These are phyloP conservation scores for Metschnikowia arizonensis DNA, from an alignment of 805 yeast genomes.

Conservation along the genomic window DNA sequence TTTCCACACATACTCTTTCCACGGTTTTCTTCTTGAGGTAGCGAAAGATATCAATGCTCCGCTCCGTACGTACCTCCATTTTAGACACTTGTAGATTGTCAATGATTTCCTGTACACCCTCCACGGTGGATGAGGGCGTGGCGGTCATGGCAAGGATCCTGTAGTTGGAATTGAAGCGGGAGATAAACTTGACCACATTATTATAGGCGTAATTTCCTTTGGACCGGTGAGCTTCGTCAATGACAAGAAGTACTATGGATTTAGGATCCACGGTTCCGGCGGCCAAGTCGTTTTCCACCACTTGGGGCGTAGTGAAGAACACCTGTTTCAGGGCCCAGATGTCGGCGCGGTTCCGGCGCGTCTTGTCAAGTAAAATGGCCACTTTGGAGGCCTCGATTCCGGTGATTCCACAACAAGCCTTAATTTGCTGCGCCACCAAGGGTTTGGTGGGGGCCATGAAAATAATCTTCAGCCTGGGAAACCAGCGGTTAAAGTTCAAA, in stretches of 20 bases:
- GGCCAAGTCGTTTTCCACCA: conserved; percentile 83
- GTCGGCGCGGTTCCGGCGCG: conserved; percentile 54
- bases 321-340: conserved; percentile 79
- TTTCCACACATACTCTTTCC: conserved; percentile 53
- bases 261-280: conserved; percentile 75
- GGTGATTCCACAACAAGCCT: conserved; percentile 83
- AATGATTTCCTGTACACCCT: conserved; percentile 83
- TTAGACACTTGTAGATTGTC: conserved; percentile 67
- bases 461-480: conserved; percentile 68
- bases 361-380: conserved; percentile 69
- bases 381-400: conserved; percentile 76
- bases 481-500: conserved; percentile 88
- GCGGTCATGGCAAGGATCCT: conserved; percentile 88
- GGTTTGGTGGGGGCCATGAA: conserved; percentile 98
- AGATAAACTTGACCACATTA: conserved; percentile 64
- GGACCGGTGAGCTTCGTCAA: conserved; percentile 96
- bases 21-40: conserved; percentile 70
- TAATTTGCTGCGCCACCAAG: conserved; percentile 91
- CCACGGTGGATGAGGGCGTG: conserved; percentile 87
- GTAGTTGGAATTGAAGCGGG: conserved; percentile 59
- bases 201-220: conserved; percentile 87
- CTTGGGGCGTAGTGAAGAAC: conserved; percentile 94
- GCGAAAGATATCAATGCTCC: conserved; percentile 70
- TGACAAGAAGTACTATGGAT: conserved; percentile 66
- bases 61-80: conserved; percentile 83